phyloP scores from a whole-genome alignment of 306 rosid species.

The Betula pendula region DNA sequence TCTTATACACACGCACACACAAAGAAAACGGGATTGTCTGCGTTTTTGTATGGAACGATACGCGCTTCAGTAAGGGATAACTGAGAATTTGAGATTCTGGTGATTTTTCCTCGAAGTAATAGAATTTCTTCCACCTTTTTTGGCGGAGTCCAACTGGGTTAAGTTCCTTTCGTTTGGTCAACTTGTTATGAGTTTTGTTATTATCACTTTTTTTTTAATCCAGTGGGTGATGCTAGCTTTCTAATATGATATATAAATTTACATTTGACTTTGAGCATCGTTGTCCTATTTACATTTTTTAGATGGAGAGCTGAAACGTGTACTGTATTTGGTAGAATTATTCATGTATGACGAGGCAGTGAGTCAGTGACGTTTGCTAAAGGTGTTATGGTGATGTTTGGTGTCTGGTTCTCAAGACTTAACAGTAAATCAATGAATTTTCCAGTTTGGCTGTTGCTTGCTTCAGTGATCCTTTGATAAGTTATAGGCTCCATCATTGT shows the following conservation, averaged over 20 bases:
- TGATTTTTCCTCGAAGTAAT: neutral
- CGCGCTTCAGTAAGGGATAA: neutral
- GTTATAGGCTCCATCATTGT: neutral
- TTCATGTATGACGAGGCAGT: neutral
- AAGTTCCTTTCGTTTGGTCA: neutral
- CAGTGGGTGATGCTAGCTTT: neutral
- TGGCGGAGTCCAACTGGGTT: neutral
- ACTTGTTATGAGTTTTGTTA: neutral
- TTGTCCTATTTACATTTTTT: neutral
- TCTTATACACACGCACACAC: neutral
- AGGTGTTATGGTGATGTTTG: neutral
- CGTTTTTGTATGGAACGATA: neutral
- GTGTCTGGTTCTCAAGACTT: neutral
- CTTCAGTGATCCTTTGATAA: neutral
- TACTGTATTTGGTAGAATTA: neutral
- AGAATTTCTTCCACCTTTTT: neutral
- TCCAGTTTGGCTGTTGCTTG: neutral
- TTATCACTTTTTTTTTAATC: neutral
- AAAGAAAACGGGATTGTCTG: neutral
- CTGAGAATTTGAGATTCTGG: neutral
- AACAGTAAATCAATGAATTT: neutral
- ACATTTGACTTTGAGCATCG: conserved; percentile 2
- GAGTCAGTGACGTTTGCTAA: neutral
- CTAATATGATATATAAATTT: neutral
- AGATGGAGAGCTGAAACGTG: neutral